Evolutionary conservation across 2,329 filamentous ascomycete genomes (phyloP).

Genomic region (Balansia obtecta): DNA sequence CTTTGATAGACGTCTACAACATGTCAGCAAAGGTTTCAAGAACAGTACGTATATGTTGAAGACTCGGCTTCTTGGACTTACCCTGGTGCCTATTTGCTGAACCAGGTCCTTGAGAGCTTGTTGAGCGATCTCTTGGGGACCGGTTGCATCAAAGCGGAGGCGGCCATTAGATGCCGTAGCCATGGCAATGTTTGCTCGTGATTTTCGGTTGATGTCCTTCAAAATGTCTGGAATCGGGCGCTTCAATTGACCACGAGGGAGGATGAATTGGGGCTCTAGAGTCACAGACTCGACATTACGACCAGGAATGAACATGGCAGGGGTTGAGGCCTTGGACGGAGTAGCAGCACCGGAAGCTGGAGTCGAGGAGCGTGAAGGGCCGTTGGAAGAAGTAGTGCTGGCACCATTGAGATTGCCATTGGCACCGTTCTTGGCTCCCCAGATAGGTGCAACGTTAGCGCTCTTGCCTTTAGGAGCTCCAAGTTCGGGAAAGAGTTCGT

Average conservation of each 20-base stretch:
- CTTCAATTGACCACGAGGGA: constrained; percentile 66
- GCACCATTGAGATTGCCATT: constrained; percentile 42
- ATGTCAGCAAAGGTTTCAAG: constrained; percentile 2
- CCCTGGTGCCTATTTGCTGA: constrained; percentile 76
- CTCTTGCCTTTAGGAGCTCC: constrained; percentile 58
- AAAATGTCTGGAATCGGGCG: constrained; percentile 75
- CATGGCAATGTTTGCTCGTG: constrained; percentile 75
- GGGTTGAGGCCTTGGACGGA: constrained; percentile 20
- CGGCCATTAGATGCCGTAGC: constrained; percentile 58
- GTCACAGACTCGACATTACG: constrained; percentile 67
- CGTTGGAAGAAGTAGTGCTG: constrained; percentile 32
- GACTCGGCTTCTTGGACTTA: constrained; percentile 27
- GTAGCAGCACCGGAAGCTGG: constrained; percentile 47
- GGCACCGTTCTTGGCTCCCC: constrained; percentile 58
- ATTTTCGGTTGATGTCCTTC: constrained; percentile 85
- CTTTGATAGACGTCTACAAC: constrained; percentile 43
- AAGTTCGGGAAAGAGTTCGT: constrained; percentile 88
- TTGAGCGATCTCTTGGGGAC: constrained; percentile 71
- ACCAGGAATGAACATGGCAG: constrained; percentile 63
- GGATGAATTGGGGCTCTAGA: constrained; percentile 63
- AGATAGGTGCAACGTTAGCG: constrained; percentile 56
- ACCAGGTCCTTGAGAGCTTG: constrained; percentile 84
- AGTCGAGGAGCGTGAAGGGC: constrained; percentile 47
- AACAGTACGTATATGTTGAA: no score
- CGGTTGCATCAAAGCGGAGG: constrained; percentile 73